Conservation (phyloP, 192 early-diverging fungal species). For the Haplosporangium gracile region DNA sequence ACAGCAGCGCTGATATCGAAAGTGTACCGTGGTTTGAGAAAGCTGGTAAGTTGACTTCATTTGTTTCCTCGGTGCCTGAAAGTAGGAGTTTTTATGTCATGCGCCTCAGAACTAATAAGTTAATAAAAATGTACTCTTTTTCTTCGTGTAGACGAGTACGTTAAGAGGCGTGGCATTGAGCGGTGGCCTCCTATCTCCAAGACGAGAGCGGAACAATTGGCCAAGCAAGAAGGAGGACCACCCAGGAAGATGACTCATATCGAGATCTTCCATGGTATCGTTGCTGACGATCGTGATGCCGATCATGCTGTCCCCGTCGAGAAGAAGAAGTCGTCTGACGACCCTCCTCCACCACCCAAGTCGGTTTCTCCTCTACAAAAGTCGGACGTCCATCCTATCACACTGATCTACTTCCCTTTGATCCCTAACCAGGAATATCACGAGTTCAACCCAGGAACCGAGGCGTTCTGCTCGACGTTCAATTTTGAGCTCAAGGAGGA, state of each 20-base stretch:
- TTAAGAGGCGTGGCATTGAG: slow-evolving; percentile 66
- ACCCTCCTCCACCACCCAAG: neutral
- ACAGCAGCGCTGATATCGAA: slow-evolving; percentile 80
- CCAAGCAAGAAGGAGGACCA: slow-evolving; percentile 38
- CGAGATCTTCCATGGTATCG: slow-evolving; percentile 44
- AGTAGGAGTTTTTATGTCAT: neutral
- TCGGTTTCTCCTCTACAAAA: neutral
- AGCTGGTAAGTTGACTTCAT: slow-evolving; percentile 26
- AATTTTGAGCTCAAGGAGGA: slow-evolving; percentile 78
- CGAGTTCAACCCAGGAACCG: slow-evolving; percentile 74
- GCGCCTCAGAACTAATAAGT: neutral
- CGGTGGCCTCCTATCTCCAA: slow-evolving; percentile 66
- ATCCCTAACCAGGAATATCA: slow-evolving; percentile 70
- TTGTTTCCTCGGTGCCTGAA: neutral
- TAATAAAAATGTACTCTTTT: neutral
- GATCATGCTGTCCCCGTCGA: slow-evolving; percentile 53
- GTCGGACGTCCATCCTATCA: slow-evolving; percentile 46
- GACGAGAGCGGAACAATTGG: slow-evolving; percentile 41
- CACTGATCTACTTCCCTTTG: slow-evolving; percentile 76
- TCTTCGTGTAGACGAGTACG: slow-evolving; percentile 67
- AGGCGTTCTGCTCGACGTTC: slow-evolving; percentile 74
- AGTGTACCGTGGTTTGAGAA: slow-evolving; percentile 75
- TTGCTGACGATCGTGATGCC: slow-evolving; percentile 57
- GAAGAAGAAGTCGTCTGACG: slow-evolving; percentile 7
- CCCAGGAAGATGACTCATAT: slow-evolving; percentile 69